phyloP scores from a whole-genome alignment of 352 stramenopile species.

The Phytophthora ohioensis region DNA sequence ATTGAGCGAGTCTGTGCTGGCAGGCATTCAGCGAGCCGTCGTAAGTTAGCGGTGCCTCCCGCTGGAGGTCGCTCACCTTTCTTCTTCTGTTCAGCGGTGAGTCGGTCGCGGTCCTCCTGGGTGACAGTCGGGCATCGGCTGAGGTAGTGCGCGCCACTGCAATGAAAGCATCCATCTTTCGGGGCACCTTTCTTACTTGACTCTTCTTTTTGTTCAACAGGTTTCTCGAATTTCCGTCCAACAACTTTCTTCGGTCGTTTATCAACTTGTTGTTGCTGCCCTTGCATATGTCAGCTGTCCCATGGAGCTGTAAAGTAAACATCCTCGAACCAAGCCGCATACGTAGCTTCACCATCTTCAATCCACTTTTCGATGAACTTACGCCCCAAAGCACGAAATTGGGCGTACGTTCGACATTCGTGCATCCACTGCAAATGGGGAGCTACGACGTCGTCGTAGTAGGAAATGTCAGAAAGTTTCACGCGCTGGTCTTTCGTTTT shows the following conservation, averaged over 20 bases:
- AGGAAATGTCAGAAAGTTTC: not conserved
- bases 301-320: not conserved
- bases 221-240: too few relatives aligned
- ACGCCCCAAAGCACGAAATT: not conserved
- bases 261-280: too few relatives aligned
- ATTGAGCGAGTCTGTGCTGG: not conserved
- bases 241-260: too few relatives aligned
- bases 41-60: constrained; percentile 12
- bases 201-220: not conserved
- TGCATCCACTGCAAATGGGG: not conserved
- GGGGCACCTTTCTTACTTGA: constrained; percentile 1
- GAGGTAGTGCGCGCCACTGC: constrained; percentile 13
- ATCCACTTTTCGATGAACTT: not conserved
- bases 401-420: not conserved
- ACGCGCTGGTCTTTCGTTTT: not conserved
- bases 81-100: not conserved
- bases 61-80: constrained; percentile 1
- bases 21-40: not conserved
- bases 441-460: not conserved
- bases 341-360: not conserved
- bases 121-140: constrained; percentile 18
- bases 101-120: constrained; percentile 14
- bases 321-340: not conserved
- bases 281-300: not conserved
- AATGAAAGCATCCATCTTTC: constrained; percentile 17